phyloP scores from a whole-genome alignment of 1,284 basidiomycete genomes.

The Schizophyllum amplum region DNA sequence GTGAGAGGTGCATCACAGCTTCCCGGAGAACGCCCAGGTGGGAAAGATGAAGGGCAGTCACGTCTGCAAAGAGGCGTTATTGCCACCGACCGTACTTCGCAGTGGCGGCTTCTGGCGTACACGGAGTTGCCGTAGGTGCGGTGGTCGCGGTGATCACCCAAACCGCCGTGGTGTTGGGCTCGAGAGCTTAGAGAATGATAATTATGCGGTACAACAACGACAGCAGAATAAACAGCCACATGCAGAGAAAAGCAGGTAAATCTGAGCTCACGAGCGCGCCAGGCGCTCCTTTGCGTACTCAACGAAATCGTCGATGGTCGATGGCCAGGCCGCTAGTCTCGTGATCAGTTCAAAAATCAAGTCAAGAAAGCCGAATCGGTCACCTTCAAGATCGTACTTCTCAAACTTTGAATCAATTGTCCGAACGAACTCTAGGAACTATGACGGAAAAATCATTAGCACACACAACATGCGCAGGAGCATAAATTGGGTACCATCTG shows the following conservation, averaged over 20 bases:
- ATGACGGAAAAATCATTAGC: constrained; percentile 7
- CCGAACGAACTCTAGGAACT: constrained; percentile 80
- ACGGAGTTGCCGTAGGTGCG: too few species aligned
- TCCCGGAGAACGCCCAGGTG: too few species aligned
- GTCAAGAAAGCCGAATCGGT: constrained; percentile 7
- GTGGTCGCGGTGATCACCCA: too few species aligned
- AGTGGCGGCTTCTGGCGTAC: too few species aligned
- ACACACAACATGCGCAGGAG: constrained; percentile 1
- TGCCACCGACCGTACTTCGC: neutral
- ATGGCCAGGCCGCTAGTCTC: constrained; percentile 71
- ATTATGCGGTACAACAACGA: neutral
- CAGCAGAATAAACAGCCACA: neutral
- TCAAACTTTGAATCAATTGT: constrained; percentile 75
- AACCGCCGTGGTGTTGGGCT: too few species aligned
- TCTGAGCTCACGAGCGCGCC: neutral
- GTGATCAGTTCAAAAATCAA: constrained; percentile 1
- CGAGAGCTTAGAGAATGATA: neutral
- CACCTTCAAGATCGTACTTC: constrained; percentile 85
- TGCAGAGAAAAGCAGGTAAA: neutral
- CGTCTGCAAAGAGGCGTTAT: neutral
- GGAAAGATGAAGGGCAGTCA: too few species aligned
- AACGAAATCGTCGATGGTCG: constrained; percentile 85
- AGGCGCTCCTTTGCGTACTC: constrained; percentile 46
- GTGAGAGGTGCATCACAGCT: too few species aligned
- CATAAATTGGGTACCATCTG: constrained; percentile 51